These are phyloP conservation scores for Clavispora santaluciae DNA, from an alignment of 805 yeast species.

Conservation along the genomic window DNA sequence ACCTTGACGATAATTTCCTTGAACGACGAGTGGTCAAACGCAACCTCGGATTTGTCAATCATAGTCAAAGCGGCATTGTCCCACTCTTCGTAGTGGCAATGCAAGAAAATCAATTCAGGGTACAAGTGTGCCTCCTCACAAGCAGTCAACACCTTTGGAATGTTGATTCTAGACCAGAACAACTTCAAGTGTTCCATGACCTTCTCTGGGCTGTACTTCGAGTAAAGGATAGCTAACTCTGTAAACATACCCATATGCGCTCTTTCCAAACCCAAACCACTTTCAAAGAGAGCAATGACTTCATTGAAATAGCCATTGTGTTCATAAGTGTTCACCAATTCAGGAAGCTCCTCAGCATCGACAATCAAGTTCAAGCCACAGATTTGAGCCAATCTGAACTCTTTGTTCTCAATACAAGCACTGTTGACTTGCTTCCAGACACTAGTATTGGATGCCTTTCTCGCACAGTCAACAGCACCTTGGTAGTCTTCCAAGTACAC, in stretches of 20 bases:
- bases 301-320: slow-evolving; percentile 87
- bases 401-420: slow-evolving; percentile 93
- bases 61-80: slow-evolving; percentile 95
- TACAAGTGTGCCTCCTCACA: slow-evolving; percentile 92
- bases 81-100: slow-evolving; percentile 99
- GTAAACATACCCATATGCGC: slow-evolving; percentile 99
- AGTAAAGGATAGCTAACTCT: slow-evolving; percentile 84
- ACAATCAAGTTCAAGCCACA: slow-evolving; percentile 96
- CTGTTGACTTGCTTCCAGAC: slow-evolving; percentile 98
- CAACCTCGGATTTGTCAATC: slow-evolving; percentile 91
- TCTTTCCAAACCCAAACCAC: slow-evolving; percentile 93
- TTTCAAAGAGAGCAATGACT: slow-evolving; percentile 87
- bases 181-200: slow-evolving; percentile 95
- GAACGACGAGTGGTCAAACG: slow-evolving; percentile 90
- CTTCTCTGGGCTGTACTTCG: slow-evolving; percentile 84
- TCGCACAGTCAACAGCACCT: slow-evolving; percentile 96
- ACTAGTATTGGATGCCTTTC: slow-evolving; percentile 88
- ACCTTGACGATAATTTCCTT: slow-evolving; percentile 94
- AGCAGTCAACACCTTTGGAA: slow-evolving; percentile 94
- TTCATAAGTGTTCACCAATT: slow-evolving; percentile 82
- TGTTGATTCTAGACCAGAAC: slow-evolving; percentile 97
- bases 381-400: slow-evolving; percentile 95
- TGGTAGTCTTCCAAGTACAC: slow-evolving; percentile 91
- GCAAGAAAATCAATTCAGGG: slow-evolving; percentile 93
- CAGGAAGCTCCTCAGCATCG: slow-evolving; percentile 95